Evolutionary conservation across 345 rosid genomes (phyloP).

Genomic region (Citrus trifoliata): DNA sequence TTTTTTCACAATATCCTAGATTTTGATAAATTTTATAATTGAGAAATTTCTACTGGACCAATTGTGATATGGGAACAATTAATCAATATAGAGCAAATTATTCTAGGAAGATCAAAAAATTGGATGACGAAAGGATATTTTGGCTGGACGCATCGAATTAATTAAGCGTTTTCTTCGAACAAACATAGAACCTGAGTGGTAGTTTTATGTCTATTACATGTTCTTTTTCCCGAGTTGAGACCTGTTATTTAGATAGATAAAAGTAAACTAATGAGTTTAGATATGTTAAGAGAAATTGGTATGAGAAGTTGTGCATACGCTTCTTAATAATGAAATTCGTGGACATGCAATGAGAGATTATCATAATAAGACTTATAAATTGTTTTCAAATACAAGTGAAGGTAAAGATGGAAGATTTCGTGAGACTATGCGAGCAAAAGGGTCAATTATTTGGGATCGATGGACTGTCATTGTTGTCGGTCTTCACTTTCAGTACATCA

Average conservation of each 20-base stretch:
- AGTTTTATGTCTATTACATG: too few species aligned
- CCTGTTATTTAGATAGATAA: too few species aligned
- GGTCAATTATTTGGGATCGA: neutral
- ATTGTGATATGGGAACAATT: neutral
- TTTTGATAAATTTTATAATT: neutral
- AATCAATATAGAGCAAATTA: neutral
- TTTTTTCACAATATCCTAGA: too few species aligned
- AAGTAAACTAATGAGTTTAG: too few species aligned
- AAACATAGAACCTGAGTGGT: neutral
- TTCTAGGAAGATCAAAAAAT: too few species aligned
- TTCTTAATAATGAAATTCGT: slow-evolving; percentile 5
- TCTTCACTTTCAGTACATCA: neutral
- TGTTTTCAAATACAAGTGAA: slow-evolving; percentile 22
- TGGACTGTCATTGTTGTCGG: neutral
- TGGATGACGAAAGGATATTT: neutral
- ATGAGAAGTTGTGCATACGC: neutral
- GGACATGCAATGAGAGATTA: slow-evolving; percentile 6
- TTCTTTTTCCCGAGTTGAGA: neutral
- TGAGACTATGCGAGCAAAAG: neutral
- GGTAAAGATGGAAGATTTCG: slow-evolving; percentile 22
- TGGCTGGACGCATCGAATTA: too few species aligned
- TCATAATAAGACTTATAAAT: slow-evolving; percentile 13
- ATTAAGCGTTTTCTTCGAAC: neutral
- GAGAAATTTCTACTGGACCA: neutral
- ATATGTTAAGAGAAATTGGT: neutral